Conservation (phyloP, 2,329 filamentous ascomycete species). For the Aaosphaeria pasadenensis region DNA sequence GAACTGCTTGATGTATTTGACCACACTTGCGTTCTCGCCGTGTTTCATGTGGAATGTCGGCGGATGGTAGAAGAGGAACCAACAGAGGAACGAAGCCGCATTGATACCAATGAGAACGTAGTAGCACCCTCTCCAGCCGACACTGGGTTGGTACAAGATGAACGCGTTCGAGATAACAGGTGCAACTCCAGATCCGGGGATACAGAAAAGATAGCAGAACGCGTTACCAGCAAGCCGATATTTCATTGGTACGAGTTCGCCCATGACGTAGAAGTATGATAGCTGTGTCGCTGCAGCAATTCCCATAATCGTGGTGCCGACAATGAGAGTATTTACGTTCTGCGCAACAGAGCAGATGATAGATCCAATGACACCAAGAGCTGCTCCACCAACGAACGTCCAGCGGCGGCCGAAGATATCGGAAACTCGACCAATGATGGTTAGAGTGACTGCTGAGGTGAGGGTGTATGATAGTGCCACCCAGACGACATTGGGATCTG, state of each 20-base stretch:
- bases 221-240: constrained; percentile 9
- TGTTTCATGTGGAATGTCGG: constrained; percentile 14
- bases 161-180: constrained; percentile 9
- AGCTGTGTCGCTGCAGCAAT: constrained; percentile 12
- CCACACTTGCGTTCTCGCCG: constrained; percentile 5
- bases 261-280: constrained; percentile 13
- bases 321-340: constrained; percentile 4
- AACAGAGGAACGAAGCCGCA: constrained; percentile 5
- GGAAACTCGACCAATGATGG: constrained; percentile 3
- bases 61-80: constrained; percentile 13
- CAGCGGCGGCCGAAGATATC: constrained; percentile 27
- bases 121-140: constrained; percentile 15
- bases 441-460: constrained; percentile 2
- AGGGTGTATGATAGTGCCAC: constrained; percentile 4
- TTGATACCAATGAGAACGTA: constrained; percentile 13
- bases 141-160: constrained; percentile 4
- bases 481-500: constrained; percentile 3
- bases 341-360: constrained; percentile 2
- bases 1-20: constrained; percentile 15
- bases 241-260: constrained; percentile 16
- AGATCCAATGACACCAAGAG: constrained; percentile 12
- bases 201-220: constrained; percentile 8
- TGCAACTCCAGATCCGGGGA: constrained; percentile 9
- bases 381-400: constrained; percentile 26
- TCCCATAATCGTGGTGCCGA: constrained; percentile 10